These are phyloP conservation scores for Calocera cornea DNA, from an alignment of 768 basidiomycete genomes.

Conservation along the genomic window DNA sequence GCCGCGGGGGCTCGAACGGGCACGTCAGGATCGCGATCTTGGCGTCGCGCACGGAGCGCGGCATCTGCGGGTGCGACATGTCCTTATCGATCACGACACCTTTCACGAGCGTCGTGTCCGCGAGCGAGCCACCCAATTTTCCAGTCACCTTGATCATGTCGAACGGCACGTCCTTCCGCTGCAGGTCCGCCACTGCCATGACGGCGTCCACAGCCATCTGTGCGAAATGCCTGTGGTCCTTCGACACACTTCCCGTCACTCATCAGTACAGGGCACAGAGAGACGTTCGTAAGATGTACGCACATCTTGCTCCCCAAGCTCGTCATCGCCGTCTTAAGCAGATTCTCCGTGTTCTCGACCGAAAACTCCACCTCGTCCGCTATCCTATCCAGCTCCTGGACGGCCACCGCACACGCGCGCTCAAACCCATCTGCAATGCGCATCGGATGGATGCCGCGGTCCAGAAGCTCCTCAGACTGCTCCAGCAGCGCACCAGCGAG, in stretches of 20 bases:
- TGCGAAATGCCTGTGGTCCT: constrained; percentile 88
- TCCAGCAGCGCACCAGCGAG: constrained; percentile 96
- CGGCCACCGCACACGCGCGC: constrained; percentile 78
- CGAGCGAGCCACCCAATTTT: constrained; percentile 93
- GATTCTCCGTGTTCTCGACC: constrained; percentile 64
- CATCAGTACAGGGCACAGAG: neutral
- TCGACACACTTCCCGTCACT: constrained; percentile 61
- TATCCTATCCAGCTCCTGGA: constrained; percentile 79
- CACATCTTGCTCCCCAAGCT: constrained; percentile 97
- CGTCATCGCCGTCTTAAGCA: constrained; percentile 91
- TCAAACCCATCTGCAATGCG: constrained; percentile 99
- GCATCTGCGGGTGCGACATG: constrained; percentile 99
- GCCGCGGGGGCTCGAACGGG: constrained; percentile 96
- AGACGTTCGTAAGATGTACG: constrained; percentile 20
- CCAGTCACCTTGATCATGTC: constrained; percentile 99
- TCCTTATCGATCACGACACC: constrained; percentile 99
- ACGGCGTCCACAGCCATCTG: constrained; percentile 98
- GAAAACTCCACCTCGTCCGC: constrained; percentile 84
- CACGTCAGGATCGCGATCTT: constrained; percentile 94
- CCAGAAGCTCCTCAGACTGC: constrained; percentile 88
- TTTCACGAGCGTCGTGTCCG: constrained; percentile 87
- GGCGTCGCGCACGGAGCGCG: constrained; percentile 72
- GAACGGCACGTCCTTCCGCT: constrained; percentile 88
- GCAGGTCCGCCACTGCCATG: constrained; percentile 83
- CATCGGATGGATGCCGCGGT: constrained; percentile 97